Base-by-base conservation (phyloP, 441 rosid species). In the Pelargonium fulgidum region DNA sequence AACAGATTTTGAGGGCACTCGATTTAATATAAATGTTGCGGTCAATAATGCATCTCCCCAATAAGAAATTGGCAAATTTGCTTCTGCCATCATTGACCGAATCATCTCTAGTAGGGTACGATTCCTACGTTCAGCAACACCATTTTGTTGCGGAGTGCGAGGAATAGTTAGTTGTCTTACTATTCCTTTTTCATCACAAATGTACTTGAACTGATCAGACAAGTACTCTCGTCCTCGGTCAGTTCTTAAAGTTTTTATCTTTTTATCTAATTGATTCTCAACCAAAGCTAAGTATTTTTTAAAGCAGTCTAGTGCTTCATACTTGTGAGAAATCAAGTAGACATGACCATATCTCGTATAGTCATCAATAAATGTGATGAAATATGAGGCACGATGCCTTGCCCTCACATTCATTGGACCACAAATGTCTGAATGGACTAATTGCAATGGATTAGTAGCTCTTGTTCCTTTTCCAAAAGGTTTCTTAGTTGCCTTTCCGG, bases 321-420 rank as follows among this genome's bases (percentile, higher is more conserved):
- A 66, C 52, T 66, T 66, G 13, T 39, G 58, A 45, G 69, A 66
- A 7, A 66, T 66, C 69, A 66, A 66, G 19, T 41, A 41, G 26
- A 41, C 52, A n/a, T 68, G 44, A 68, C 9, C 62, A 52, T n/a
- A 48, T 1, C 20, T 14, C 7, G 62, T 68, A 33, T 22, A 20
- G n/a, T 68, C 64, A 26, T 68, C 63, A 3, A 68, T 22, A 68
- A 68, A 68, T 6, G 62, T 12, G 68, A 65, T 65, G 52, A 65
- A 65, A 3, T 65, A 65, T 1, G 4, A 6, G 11, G 17, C 14
- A 33, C 67, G 47, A 10, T 64, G 67, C 16, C 67, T 64, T 17
- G 68, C 54, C 22, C 68, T 65, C 20, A 65, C 68, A 65, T 36
- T 65, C 50, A 65, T 39, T 9, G 68, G 68, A 36, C 68, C 48